Conservation (phyloP, 1,284 basidiomycete species). For the Lentinus polychrous region DNA sequence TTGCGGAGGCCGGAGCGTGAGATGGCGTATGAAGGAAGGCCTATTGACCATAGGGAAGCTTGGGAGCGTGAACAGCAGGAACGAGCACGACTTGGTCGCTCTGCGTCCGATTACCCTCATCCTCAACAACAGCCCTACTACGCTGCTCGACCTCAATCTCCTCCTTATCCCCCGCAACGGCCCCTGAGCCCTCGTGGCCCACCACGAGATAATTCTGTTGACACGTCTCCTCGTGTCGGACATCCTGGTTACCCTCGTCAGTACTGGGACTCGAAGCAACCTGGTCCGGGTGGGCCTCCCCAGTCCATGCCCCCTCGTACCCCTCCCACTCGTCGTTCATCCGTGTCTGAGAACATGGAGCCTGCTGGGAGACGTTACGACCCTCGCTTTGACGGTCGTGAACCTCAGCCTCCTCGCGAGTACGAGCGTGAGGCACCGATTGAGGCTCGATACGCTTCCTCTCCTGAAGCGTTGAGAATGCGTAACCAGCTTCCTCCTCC, state of each 20-base stretch:
- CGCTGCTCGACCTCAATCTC: conserved; percentile 19
- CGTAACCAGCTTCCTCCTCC: conserved; percentile 17
- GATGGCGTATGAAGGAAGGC: conserved; percentile 45
- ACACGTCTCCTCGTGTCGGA: conserved; percentile 49
- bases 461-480: conserved; percentile 25
- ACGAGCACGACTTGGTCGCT: conserved; percentile 35
- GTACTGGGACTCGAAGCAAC: no score
- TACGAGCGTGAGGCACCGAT: conserved; percentile 17
- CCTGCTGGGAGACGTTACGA: conserved; percentile 25
- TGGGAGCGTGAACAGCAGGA: conserved; percentile 31
- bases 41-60: not conserved
- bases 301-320: conserved; percentile 13
- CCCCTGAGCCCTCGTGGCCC: conserved; percentile 15
- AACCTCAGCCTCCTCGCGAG: conserved; percentile 15
- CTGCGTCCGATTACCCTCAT: conserved; percentile 37
- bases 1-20: conserved; percentile 36
- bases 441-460: conserved; percentile 24
- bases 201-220: conserved; percentile 31
- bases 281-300: conserved; percentile 15
- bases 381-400: conserved; percentile 25
- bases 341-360: conserved; percentile 16
- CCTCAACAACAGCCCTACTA: conserved; percentile 22
- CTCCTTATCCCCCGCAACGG: conserved; percentile 16
- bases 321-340: conserved; percentile 15
- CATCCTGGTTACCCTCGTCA: no score